Base-by-base conservation (phyloP, 441 rosid genomes). In the Erodium texanum region DNA sequence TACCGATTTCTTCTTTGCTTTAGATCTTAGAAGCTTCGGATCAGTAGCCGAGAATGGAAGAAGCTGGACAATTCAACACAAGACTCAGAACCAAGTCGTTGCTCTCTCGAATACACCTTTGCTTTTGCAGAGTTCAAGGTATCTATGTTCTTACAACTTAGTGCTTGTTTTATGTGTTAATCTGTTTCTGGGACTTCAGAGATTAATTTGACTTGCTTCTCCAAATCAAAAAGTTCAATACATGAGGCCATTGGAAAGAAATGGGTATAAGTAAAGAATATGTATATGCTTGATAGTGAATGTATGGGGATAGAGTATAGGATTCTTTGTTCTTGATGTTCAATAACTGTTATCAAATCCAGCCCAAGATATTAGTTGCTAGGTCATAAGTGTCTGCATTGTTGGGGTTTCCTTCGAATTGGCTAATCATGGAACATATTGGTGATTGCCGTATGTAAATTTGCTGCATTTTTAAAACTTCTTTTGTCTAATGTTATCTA, bases 41-140 rank as follows among this genome's bases (percentile, higher is more conserved):
- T 66, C 80, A 43, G 77, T 67, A 34, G 62, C 79, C 61, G 81
- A 62, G 54, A 73, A 65, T 73, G 84, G 79, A 38, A 73, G 74
- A 68, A 70, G 72, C 75, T 75, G 71, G 75, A 68, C 71, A 70
- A 64, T 84, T 34, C 81, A 78, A 71, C 58, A 67, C 78, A 75
- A 69, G 69, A 71, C 74, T 3, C 34, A 66, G 61, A 56, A 72
- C 70, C 70, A 85, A 29, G 50, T 66, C 50, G 77, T 79, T 75
- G 78, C 85, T 73, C 78, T 76, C 70, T 75, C 80, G 16, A 68
- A 77, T 20, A 56, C 75, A 41, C 76, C 69, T 22, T 32, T 70
- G 1, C 45, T 66, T 41, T 7, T 36, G 69, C 79, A 67, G 68
- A 32, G 78, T 73, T 82, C 82, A 6, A 86, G 97, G 98, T 89